Percentiles rank a stretch among this genome's conserved stretches.
Conservation (phyloP, 495 filamentous ascomycete species). For the Terfezia claveryi region DNA sequence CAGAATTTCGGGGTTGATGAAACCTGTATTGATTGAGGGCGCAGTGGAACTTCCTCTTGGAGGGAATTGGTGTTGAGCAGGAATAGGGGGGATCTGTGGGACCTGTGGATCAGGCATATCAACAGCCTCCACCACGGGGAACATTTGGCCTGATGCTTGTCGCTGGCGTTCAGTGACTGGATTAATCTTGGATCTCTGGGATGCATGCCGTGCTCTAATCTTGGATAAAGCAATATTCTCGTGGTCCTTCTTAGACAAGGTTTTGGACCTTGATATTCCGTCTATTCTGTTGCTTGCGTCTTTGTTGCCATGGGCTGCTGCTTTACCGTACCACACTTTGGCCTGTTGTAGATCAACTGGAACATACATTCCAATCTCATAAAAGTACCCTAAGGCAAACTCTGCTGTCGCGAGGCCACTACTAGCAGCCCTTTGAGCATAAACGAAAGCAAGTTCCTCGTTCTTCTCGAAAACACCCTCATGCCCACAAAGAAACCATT, state of each 20-base stretch:
- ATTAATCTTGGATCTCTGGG: constrained; percentile 44
- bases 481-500: constrained; percentile 94
- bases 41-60: constrained; percentile 30
- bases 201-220: constrained; percentile 85
- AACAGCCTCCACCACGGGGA: constrained; percentile 22
- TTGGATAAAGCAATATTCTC: constrained; percentile 72
- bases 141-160: constrained; percentile 7
- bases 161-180: constrained; percentile 20
- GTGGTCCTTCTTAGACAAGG: constrained; percentile 73
- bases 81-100: constrained; percentile 21
- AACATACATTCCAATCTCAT: constrained; percentile 84
- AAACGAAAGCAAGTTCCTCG: constrained; percentile 75
- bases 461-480: constrained; percentile 85
- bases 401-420: constrained; percentile 70
- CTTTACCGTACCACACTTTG: constrained; percentile 72
- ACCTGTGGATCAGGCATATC: constrained; percentile 50
- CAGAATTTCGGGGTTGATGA: constrained; percentile 16
- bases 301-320: constrained; percentile 75
- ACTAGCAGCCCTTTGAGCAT: constrained; percentile 66
- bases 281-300: constrained; percentile 68
- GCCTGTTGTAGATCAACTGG: constrained; percentile 63
- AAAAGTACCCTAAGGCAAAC: constrained; percentile 93
- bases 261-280: constrained; percentile 64
- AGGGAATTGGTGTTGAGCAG: constrained; percentile 21
- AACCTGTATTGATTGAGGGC: constrained; percentile 29